These are phyloP conservation scores for Lipomyces orientalis DNA, from an alignment of 805 yeast genomes.

Conservation along the genomic window DNA sequence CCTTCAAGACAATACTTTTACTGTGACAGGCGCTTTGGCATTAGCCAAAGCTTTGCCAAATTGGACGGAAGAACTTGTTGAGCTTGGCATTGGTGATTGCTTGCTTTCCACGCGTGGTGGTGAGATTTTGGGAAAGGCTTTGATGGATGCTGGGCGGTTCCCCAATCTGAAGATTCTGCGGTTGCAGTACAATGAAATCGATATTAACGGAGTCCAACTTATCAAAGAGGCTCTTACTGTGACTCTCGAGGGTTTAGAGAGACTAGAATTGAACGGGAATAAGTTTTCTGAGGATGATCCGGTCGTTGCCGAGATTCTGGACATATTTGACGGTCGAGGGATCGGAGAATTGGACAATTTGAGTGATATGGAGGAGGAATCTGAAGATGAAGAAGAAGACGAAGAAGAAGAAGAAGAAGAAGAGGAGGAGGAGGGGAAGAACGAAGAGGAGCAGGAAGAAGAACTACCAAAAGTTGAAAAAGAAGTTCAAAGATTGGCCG, in stretches of 20 bases:
- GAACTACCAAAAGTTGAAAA: conserved; percentile 46
- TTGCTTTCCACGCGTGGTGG: conserved; percentile 82
- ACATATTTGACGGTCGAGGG: conserved; percentile 72
- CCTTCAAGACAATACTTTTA: conserved; percentile 94
- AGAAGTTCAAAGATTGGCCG: conserved; percentile 56
- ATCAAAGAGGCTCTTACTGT: conserved; percentile 58
- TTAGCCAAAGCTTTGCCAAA: conserved; percentile 63
- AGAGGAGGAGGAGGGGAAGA: conserved; percentile 46
- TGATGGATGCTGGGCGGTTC: conserved; percentile 43
- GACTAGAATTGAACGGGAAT: conserved; percentile 90
- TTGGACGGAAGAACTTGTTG: conserved; percentile 70
- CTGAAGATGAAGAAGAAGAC: conserved; percentile 71
- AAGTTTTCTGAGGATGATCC: conserved; percentile 87
- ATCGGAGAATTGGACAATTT: conserved; percentile 87
- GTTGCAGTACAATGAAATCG: conserved; percentile 89
- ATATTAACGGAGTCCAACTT: conserved; percentile 63
- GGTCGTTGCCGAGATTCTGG: conserved; percentile 63
- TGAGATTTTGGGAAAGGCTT: conserved; percentile 52
- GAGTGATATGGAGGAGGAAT: conserved; percentile 89
- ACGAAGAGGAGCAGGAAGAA: conserved; percentile 47
- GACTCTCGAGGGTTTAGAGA: conserved; percentile 64
- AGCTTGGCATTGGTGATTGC: conserved; percentile 88
- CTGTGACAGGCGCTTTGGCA: conserved; percentile 66
- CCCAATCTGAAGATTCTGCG: conserved; percentile 62
- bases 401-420: conserved; percentile 63